phyloP scores from a whole-genome alignment of 305 asterid species.

The Fraxinus greggii region DNA sequence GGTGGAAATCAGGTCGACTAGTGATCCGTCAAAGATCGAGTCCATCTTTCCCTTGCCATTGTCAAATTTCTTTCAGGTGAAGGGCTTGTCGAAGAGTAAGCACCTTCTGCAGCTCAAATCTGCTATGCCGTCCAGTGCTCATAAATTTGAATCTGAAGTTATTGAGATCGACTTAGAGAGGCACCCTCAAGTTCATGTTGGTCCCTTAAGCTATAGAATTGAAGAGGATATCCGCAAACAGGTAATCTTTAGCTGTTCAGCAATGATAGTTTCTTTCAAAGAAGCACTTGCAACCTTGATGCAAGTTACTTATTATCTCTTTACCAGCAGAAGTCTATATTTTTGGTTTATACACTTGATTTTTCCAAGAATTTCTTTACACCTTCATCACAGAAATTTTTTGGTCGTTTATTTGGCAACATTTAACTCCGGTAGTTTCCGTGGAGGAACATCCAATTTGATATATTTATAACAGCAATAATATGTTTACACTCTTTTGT shows the following conservation, averaged over 20 bases:
- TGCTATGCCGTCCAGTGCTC: slow-evolving; percentile 49
- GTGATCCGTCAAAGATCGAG: slow-evolving; percentile 66
- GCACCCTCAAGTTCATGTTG: slow-evolving; percentile 64
- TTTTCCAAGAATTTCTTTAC: background rate
- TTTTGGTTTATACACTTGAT: background rate
- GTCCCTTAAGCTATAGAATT: slow-evolving; percentile 66
- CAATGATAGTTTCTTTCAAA: background rate
- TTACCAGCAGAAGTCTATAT: background rate
- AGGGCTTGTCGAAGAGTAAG: slow-evolving; percentile 83
- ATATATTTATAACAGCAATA: slow-evolving; percentile 14
- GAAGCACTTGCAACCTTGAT: background rate
- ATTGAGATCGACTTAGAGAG: slow-evolving; percentile 77
- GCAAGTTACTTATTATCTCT: background rate
- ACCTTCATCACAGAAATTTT: background rate
- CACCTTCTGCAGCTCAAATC: slow-evolving; percentile 79
- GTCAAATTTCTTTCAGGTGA: slow-evolving; percentile 90
- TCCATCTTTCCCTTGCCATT: slow-evolving; percentile 78
- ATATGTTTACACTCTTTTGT: slow-evolving; percentile 10
- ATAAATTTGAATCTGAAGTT: slow-evolving; percentile 66
- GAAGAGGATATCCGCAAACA: slow-evolving; percentile 73
- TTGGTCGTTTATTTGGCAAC: background rate
- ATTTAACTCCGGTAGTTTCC: background rate
- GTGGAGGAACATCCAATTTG: background rate
- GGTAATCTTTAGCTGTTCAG: slow-evolving; percentile 38
- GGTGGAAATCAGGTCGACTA: slow-evolving; percentile 71